Base-by-base conservation (phyloP, 2,329 filamentous ascomycete species). In the Thielaviopsis euricoi region DNA sequence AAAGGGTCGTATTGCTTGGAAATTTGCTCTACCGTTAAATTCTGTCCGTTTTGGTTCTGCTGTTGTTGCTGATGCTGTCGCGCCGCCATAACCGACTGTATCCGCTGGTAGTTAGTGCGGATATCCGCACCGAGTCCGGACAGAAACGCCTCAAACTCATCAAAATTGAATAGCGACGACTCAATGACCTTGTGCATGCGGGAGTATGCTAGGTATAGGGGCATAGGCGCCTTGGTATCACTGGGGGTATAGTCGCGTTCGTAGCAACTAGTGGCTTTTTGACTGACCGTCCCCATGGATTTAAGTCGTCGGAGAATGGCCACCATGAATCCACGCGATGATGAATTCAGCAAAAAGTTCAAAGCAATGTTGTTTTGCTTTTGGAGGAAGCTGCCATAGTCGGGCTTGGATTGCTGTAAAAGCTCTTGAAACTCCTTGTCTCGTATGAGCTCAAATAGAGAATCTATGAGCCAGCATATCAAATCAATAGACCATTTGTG, bases 401-500 rank as follows among this genome's bases (percentile, higher is more conserved):
- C 62, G 43, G 78, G 75, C 23, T 76, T 73, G 25, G 71, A 69
- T 7, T 69, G 72, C 6, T 69, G 65, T n/a, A 82, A 70, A 3
- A 79, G 71, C 48, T 71, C 69, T 64, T 75, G 73, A 62, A 81
- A 80, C 52, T 73, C 71, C 2, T 65, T 65, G 60, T 81, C 78
- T 54, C 76, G 73, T 54, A 77, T 71, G 12, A 84, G 73, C 48
- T 74, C 70, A 61, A 83, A 80, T 1, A 85, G 70, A 19, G 73
- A 74, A 63, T 84, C 79, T n/a, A 73, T 72, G 12, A 84, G 67
- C 79, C 81, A 85, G 2, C 77, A 74, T 52, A 85, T 69, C 15
- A 94, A 73, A 61, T 91, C 85, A 40, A 89, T 74, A 0, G 81
- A 80, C 90, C 90, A 96, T 65, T 80, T 83, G 3, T 86, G 81